phyloP scores from a whole-genome alignment of 164 flowering plant genomes.

The Nymphaea colorata region DNA sequence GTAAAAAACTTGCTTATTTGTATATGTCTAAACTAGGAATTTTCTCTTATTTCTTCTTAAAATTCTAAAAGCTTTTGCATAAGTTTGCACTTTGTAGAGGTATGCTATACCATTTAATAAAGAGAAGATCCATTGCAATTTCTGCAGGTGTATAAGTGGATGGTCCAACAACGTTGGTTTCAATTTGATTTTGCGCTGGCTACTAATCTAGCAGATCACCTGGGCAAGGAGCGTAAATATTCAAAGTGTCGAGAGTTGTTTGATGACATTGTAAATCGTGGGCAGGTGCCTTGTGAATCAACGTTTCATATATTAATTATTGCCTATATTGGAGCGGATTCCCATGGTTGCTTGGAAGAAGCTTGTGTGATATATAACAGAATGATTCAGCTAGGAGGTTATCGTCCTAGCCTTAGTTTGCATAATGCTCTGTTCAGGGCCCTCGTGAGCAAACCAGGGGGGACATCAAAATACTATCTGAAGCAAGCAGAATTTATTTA shows the following conservation, averaged over 20 bases:
- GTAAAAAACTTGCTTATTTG: too few species aligned
- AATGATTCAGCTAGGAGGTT: constrained; percentile 88
- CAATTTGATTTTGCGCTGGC: constrained; percentile 81
- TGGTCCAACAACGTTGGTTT: constrained; percentile 80
- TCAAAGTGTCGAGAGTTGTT: constrained; percentile 77
- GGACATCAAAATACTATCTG: constrained; percentile 44
- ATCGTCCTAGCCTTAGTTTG: constrained; percentile 68
- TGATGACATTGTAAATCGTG: constrained; percentile 75
- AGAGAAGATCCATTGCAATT: too few species aligned
- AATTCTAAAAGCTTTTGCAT: neutral
- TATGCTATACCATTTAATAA: neutral
- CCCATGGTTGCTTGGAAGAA: constrained; percentile 65
- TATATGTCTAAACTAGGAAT: neutral
- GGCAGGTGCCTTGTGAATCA: constrained; percentile 74
- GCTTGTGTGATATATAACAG: constrained; percentile 80
- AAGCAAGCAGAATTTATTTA: constrained; percentile 88
- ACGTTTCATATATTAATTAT: constrained; percentile 75
- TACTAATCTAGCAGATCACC: constrained; percentile 76
- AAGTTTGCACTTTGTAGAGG: neutral
- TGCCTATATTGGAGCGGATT: constrained; percentile 68
- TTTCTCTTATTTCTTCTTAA: neutral
- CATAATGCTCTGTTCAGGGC: constrained; percentile 83
- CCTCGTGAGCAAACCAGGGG: constrained; percentile 55
- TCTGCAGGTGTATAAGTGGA: constrained; percentile 87
- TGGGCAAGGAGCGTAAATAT: constrained; percentile 80